Base-by-base conservation (phyloP, 1,284 basidiomycete genomes). In the Lentinus polychrous region DNA sequence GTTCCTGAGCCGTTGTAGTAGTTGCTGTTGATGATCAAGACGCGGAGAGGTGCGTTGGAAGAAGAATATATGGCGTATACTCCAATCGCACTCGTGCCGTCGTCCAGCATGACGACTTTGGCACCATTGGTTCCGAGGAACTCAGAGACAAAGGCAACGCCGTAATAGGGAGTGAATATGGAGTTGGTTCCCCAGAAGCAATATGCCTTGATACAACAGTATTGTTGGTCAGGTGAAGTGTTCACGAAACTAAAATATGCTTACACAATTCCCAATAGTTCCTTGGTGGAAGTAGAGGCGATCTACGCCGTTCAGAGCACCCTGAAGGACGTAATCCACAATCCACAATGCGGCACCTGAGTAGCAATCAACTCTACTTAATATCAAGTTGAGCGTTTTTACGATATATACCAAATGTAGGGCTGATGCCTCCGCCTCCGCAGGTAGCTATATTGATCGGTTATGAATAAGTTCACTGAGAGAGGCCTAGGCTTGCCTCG, bases 201-300 rank as follows among this genome's bases (percentile, higher is more conserved):
- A 53, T 71, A 71, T 52, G 66, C 66, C 69, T 71, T 47, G 27
- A 18, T 31, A 15, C 12, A 12, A 10, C 14, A n/a, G 23, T 17
- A 12, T n/a, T n/a, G n/a, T n/a, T n/a, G 22, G 18, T 5, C 7
- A 23, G 8, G 23, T 32, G 31, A 3, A n/a, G n/a, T n/a, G n/a
- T n/a, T n/a, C n/a, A n/a, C n/a, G n/a, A n/a, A n/a, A n/a, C n/a
- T n/a, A n/a, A n/a, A n/a, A n/a, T n/a, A n/a, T n/a, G 60, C 65
- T 53, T 45, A 70, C 68, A 51, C 69, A 71, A 53, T 70, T 66
- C 11, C 67, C 64, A 46, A 71, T 68, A 8, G 69, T 69, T 39
- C 71, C 72, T 52, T 74, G 71, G 55, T 74, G 71, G 58, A 73
- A 73, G 54, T 73, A 72, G 7, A 72, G 60, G 17, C 70, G 54